Percentiles rank a stretch among this genome's conserved stretches.
Conservation (phyloP, 2,329 filamentous ascomycete species). For the Cercospora berteroae region DNA sequence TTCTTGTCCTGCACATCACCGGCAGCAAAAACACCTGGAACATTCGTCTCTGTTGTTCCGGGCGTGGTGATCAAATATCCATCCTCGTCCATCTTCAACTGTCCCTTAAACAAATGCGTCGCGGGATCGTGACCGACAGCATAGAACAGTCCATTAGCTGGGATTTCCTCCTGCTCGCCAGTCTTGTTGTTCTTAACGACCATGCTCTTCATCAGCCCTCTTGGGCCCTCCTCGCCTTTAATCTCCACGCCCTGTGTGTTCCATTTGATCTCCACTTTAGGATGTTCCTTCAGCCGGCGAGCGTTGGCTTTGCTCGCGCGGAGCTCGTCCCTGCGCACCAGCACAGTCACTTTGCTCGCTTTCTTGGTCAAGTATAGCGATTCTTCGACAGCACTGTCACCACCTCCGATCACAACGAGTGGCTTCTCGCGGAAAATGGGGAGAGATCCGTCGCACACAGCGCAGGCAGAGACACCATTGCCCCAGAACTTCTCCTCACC, state of each 20-base stretch:
- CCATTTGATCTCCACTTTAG: constrained; percentile 88
- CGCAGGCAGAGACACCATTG: constrained; percentile 91
- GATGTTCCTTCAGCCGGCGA: constrained; percentile 73
- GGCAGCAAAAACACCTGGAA: constrained; percentile 91
- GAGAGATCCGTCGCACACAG: constrained; percentile 93
- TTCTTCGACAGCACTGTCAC: constrained; percentile 96
- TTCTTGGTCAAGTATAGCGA: constrained; percentile 98
- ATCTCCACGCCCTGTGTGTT: constrained; percentile 80
- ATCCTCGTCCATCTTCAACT: constrained; percentile 83
- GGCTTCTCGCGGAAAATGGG: constrained; percentile 98
- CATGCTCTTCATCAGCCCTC: constrained; percentile 82
- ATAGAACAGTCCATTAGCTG: constrained; percentile 93
- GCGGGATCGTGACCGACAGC: constrained; percentile 96
- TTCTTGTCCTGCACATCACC: constrained; percentile 98
- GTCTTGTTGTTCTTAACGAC: constrained; percentile 76
- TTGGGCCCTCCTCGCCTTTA: constrained; percentile 71
- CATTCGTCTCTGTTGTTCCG: constrained; percentile 81
- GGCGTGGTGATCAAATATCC: constrained; percentile 88
- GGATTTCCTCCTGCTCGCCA: constrained; percentile 75
- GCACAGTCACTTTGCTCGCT: constrained; percentile 87
- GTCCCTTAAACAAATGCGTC: constrained; percentile 83
- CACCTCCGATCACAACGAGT: constrained; percentile 91
- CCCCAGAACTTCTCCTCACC: constrained; percentile 98
- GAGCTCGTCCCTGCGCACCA: constrained; percentile 83
- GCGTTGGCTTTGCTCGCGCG: constrained; percentile 92